Base-by-base conservation (phyloP, 495 filamentous ascomycete species). In the Penicillium samsonianum region DNA sequence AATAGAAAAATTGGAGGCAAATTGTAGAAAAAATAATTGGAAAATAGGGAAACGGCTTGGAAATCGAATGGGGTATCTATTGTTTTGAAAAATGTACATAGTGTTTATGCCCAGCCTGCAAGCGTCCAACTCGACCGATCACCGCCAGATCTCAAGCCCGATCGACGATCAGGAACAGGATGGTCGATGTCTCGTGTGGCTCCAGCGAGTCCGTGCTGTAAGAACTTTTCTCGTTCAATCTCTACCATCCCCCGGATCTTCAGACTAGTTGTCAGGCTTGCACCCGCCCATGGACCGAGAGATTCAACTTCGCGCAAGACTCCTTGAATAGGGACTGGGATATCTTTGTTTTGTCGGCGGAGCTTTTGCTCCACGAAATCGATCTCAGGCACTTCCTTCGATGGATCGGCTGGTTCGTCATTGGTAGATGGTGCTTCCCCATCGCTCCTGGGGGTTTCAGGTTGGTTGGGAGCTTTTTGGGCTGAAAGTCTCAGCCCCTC, bases 261-360 rank as follows among this genome's bases (percentile, higher is more conserved):
- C 61, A 96, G 74, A 49, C 86, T 85, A 0, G 87, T 87, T 2
- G 92, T 73, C 50, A 98, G 67, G 73, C 91, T 96, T 5, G 87
- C 92, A 17, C 94, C 94, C 35, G 86, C 84, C 93, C 94, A 98
- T 6, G 90, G 78, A 0, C 94, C 94, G 0, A 98, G 75, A 5
- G 88, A 90, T 64, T 95, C 89, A 12, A 97, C 76, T 16, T 87
- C 89, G 2, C 90, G 82, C 22, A 96, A 71, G 17, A 82, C 68
- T 7, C 89, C 90, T 17, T 81, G 74, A 45, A 81, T 64, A 11
- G 62, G 63, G 1, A 79, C 74, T 8, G 73, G 71, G 0, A 65
- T 67, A 37, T 74, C 75, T 59, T 82, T 82, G 57, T 80, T 74
- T 17, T 62, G 78, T 65, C 68, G 77, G 67, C 66, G 71, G 8